Evolutionary conservation across 2,329 filamentous ascomycete genomes (phyloP).

Genomic region (Penicillium sp.): DNA sequence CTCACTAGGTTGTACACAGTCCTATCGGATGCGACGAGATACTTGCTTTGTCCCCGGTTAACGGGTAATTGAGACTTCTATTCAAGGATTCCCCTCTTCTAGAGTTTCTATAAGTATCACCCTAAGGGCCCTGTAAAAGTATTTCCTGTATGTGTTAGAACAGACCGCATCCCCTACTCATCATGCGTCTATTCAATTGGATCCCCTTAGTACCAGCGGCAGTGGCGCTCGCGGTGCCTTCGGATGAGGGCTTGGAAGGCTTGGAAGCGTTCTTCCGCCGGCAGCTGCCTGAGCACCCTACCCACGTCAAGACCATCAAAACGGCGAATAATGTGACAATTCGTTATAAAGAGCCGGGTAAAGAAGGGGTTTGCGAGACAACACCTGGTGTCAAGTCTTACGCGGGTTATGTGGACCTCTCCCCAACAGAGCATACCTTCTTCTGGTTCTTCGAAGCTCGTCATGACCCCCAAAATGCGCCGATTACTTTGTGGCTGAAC

Average conservation of each 20-base stretch:
- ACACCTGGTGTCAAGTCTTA: conserved; percentile 56
- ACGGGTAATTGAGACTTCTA: too few species aligned
- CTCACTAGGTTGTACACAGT: not conserved
- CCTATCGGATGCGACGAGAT: not conserved
- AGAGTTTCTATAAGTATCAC: not conserved
- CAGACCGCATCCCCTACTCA: not conserved
- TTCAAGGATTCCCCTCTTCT: not conserved
- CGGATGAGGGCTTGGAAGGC: conserved; percentile 3
- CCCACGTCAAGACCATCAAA: conserved; percentile 38
- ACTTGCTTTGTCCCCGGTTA: not conserved
- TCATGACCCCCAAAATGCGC: conserved; percentile 47
- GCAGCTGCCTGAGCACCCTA: conserved; percentile 38
- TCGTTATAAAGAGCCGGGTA: conserved; percentile 57
- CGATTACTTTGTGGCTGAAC: conserved; percentile 44
- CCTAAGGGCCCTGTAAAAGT: not conserved
- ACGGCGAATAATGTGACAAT: conserved; percentile 49
- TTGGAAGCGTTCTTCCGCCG: conserved; percentile 23
- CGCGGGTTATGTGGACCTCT: conserved; percentile 54
- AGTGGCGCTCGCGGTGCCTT: conserved; percentile 14
- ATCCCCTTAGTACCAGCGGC: conserved; percentile 23
- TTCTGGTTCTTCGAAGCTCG: conserved; percentile 58
- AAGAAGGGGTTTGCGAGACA: conserved; percentile 50
- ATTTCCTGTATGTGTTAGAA: not conserved
- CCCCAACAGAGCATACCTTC: conserved; percentile 49
- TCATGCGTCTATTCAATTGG: conserved; percentile 24